These are phyloP conservation scores for Globisporangium recalcitrans DNA, from an alignment of 352 stramenopile species.

Conservation along the genomic window DNA sequence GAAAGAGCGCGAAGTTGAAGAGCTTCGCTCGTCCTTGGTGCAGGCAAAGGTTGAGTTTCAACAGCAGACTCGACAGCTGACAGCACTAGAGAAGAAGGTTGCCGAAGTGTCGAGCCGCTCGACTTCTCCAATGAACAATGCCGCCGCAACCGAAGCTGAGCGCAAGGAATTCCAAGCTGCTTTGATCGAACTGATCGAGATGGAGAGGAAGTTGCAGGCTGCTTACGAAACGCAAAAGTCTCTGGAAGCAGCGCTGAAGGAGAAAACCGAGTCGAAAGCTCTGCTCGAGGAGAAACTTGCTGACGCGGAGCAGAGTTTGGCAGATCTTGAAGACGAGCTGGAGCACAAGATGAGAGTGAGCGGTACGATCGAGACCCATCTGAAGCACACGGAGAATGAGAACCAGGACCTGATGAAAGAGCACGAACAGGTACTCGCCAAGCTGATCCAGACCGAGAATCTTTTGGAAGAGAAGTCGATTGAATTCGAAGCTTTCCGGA, in stretches of 20 bases:
- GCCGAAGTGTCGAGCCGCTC: conserved; percentile 40
- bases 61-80: conserved; percentile 51
- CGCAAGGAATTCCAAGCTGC: conserved; percentile 54
- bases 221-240: conserved; percentile 55
- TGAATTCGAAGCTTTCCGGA: conserved; percentile 55
- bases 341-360: conserved; percentile 53
- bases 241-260: conserved; percentile 44
- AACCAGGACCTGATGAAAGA: conserved; percentile 45
- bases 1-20: conserved; percentile 49
- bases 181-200: conserved; percentile 62
- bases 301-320: conserved; percentile 43
- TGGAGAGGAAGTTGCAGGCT: conserved; percentile 59
- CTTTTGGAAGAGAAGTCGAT: conserved; percentile 60
- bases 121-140: conserved; percentile 18
- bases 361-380: conserved; percentile 42
- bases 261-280: conserved; percentile 40
- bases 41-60: conserved; percentile 52
- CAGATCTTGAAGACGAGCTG: conserved; percentile 44
- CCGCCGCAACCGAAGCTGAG: conserved; percentile 36
- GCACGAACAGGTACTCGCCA: conserved; percentile 36
- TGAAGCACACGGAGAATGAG: conserved; percentile 37
- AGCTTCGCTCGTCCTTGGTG: conserved; percentile 50
- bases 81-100: conserved; percentile 50
- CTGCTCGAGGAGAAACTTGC: conserved; percentile 43
- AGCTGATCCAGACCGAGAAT: conserved; percentile 40